phyloP scores from a whole-genome alignment of 768 basidiomycete genomes.

The Serpula lacrymans region DNA sequence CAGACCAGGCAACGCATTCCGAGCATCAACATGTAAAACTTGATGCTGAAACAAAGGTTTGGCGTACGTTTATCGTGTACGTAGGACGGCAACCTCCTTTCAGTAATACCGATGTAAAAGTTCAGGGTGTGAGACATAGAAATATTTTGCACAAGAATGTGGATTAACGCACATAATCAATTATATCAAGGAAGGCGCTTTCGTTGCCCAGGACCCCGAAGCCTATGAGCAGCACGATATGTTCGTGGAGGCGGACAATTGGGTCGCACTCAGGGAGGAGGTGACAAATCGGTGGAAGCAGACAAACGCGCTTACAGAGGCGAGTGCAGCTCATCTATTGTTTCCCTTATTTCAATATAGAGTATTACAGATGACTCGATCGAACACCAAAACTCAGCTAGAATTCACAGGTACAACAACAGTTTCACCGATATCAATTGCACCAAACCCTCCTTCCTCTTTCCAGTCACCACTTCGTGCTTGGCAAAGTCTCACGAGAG shows the following conservation, averaged over 20 bases:
- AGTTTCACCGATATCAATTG: slow-evolving; percentile 32
- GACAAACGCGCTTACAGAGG: slow-evolving; percentile 40
- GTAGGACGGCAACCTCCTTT: too few species aligned
- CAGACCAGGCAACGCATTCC: slow-evolving; percentile 1
- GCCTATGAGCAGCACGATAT: slow-evolving; percentile 38
- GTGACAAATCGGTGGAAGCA: slow-evolving; percentile 47
- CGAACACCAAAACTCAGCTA: too few species aligned
- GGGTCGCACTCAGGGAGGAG: slow-evolving; percentile 41
- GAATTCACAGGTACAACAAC: slow-evolving; percentile 3
- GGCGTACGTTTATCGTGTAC: slow-evolving; percentile 18
- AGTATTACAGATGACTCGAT: too few species aligned
- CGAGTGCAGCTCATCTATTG: too few species aligned
- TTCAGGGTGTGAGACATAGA: too few species aligned
- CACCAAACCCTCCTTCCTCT: slow-evolving; percentile 32
- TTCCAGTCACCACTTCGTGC: slow-evolving; percentile 23
- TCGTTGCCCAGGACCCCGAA: slow-evolving; percentile 66
- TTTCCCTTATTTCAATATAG: too few species aligned
- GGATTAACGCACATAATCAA: slow-evolving; percentile 38
- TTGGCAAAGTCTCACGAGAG: slow-evolving; percentile 28
- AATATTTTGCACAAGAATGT: slow-evolving; percentile 48
- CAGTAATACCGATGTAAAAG: too few species aligned
- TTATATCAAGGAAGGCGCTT: slow-evolving; percentile 64
- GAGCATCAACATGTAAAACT: slow-evolving; percentile 10
- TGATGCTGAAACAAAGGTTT: slow-evolving; percentile 14
- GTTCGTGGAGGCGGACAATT: slow-evolving; percentile 43